Base-by-base conservation (phyloP, 2,329 filamentous ascomycete species). In the Calycina marina region DNA sequence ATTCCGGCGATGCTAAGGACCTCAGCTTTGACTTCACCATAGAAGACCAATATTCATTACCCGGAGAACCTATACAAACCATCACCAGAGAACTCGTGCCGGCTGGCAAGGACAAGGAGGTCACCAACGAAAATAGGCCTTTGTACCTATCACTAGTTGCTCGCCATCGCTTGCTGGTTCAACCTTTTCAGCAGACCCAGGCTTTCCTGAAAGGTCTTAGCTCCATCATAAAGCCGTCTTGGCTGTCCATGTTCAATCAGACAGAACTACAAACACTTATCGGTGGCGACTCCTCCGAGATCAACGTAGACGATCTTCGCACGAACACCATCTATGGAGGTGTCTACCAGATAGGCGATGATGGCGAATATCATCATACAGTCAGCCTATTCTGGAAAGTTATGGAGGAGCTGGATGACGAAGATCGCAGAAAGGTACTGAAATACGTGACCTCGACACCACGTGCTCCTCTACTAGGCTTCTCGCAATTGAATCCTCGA, bases 161-260 rank as follows among this genome's bases (percentile, higher is more conserved):
- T 8, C 77, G 81, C 8, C 86, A 96, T 53, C 78, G 86, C 8
- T 72, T 98, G 0, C 75, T 85, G 34, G 65, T 70, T 2, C 90
- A 96, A 50, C 81, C 83, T 1, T 69, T 69, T 30, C 59, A 65
- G n/a, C 85, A 94, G 50, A 94, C 86, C 1, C 68, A 74, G 14
- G 84, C 85, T 1, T 98, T 98, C 54, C 67, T 98, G 5, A 74
- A 74, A 35, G 90, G 90, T 0, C 71, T 98, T 1, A 74, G 80
- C 14, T 67, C 77, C 42, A 93, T 98, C 50, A 90, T 98, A 42
- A 78, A 86, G 37, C 86, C 88, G 0, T 72, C 73, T 3, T 98
- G 90, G 90, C 68, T 98, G 4, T 85, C 79, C 47, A 96, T 98
- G 90, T 98, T 98, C 63, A 98, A 98, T 55, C 88, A 94, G 54